Evolutionary conservation across 2,329 filamentous ascomycete genomes (phyloP).

Genomic region (Cladophialophora immunda): DNA sequence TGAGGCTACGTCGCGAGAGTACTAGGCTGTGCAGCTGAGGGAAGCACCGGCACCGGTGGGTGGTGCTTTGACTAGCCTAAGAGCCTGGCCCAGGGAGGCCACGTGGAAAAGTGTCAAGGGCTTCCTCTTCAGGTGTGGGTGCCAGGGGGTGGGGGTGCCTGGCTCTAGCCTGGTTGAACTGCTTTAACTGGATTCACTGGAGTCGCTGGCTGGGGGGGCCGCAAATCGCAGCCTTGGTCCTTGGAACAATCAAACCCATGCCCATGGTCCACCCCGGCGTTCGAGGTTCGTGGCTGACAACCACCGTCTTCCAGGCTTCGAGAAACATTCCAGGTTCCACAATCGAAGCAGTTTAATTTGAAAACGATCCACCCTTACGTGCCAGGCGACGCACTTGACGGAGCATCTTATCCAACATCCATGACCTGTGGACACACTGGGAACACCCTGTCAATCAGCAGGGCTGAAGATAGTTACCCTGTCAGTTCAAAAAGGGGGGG

Average conservation of each 20-base stretch:
- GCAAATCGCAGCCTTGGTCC: conserved; percentile 1
- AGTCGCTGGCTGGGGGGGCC: neutral
- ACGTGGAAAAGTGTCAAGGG: conserved; percentile 28
- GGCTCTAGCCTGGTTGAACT: neutral
- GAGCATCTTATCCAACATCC: conserved; percentile 2
- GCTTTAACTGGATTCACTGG: neutral
- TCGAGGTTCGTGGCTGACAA: conserved; percentile 8
- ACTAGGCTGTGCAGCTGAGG: neutral
- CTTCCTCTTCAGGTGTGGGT: conserved; percentile 6
- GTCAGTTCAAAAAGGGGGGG: conserved; percentile 1
- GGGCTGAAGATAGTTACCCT: conserved; percentile 11
- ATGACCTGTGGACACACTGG: neutral
- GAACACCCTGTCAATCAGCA: conserved; percentile 3
- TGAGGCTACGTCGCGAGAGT: neutral
- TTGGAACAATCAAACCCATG: conserved; percentile 15
- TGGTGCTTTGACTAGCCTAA: neutral
- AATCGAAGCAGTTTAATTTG: conserved; percentile 33
- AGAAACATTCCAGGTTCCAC: conserved; percentile 33
- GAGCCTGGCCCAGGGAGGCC: conserved; percentile 25
- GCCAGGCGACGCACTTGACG: conserved; percentile 8
- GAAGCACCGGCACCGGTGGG: neutral
- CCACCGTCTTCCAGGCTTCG: conserved; percentile 20
- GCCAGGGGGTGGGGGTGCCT: conserved; percentile 3
- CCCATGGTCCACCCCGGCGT: neutral
- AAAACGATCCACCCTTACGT: conserved; percentile 8